A percentile compares a stretch with the other conserved stretches of the same genome.
Conservation (phyloP, 202 grass and related monocot genomes). For the Schoenoplectus tabernaemontani region DNA sequence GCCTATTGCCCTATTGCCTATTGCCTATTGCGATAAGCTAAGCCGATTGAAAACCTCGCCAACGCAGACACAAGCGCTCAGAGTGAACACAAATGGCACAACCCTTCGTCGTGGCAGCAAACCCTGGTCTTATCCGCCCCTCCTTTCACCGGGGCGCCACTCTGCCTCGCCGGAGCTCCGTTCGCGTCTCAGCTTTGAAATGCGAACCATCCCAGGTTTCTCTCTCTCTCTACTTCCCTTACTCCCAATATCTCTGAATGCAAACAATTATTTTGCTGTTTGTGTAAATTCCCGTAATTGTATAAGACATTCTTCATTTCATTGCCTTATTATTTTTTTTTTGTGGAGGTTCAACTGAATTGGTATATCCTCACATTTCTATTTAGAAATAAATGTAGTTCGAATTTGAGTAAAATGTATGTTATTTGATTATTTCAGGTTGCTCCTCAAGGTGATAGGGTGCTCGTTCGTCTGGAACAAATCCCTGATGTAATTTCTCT, state of each 20-base stretch:
- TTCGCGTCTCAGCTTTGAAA: slow-evolving; percentile 47
- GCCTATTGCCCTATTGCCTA: too few species aligned
- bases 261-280: neutral
- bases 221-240: neutral
- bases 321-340: neutral
- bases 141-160: neutral
- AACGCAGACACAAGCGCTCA: neutral
- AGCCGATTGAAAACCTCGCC: slow-evolving; percentile 21
- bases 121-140: slow-evolving; percentile 37
- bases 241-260: neutral
- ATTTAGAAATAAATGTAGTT: neutral
- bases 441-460: slow-evolving; percentile 78
- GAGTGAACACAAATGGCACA: slow-evolving; percentile 27
- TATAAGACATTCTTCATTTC: neutral
- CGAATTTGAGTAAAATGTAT: slow-evolving; percentile 15
- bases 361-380: slow-evolving; percentile 1
- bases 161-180: slow-evolving; percentile 27
- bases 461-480: slow-evolving; percentile 87
- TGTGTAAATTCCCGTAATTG: too few species aligned
- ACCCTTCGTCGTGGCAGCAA: slow-evolving; percentile 28
- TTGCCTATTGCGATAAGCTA: neutral
- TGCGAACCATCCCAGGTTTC: slow-evolving; percentile 65
- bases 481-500: slow-evolving; percentile 61
- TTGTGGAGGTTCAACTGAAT: neutral
- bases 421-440: slow-evolving; percentile 39